Conservation (phyloP, 2,329 filamentous ascomycete genomes). For the Apiospora malaysiana region DNA sequence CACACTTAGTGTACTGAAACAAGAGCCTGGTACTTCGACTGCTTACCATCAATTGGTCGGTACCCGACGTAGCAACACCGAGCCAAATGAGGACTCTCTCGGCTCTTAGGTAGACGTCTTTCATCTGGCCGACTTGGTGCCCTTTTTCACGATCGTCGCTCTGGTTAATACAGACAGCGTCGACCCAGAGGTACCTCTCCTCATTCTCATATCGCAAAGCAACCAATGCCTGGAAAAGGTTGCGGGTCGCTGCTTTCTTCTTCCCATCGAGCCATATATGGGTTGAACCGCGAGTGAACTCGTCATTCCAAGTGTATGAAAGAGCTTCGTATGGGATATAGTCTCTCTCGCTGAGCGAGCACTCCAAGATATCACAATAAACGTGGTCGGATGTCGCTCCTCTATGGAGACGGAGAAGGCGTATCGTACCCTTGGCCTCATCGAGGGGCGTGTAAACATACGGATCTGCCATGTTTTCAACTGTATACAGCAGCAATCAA, state of each 20-base stretch:
- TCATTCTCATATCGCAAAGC: neutral
- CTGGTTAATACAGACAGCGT: conserved; percentile 26
- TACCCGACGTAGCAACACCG: neutral
- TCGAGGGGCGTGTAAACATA: neutral
- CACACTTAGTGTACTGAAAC: neutral
- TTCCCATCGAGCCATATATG: neutral
- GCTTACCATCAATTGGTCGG: neutral
- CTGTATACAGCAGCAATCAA: neutral
- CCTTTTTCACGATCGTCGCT: conserved; percentile 23
- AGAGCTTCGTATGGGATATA: neutral
- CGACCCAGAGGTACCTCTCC: neutral
- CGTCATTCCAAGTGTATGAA: neutral
- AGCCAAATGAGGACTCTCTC: conserved; percentile 29
- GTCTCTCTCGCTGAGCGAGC: neutral
- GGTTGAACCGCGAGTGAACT: too few species aligned
- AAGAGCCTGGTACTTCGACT: too few species aligned
- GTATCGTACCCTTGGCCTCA: neutral
- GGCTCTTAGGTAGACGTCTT: conserved; percentile 26
- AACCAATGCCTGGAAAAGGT: neutral
- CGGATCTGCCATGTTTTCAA: neutral
- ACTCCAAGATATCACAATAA: neutral
- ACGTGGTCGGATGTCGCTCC: neutral
- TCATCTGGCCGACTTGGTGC: conserved; percentile 29
- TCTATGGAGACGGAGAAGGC: neutral
- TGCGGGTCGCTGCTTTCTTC: neutral